Base-by-base conservation (phyloP, 2,329 filamentous ascomycete species). In the Microdochium nivale region DNA sequence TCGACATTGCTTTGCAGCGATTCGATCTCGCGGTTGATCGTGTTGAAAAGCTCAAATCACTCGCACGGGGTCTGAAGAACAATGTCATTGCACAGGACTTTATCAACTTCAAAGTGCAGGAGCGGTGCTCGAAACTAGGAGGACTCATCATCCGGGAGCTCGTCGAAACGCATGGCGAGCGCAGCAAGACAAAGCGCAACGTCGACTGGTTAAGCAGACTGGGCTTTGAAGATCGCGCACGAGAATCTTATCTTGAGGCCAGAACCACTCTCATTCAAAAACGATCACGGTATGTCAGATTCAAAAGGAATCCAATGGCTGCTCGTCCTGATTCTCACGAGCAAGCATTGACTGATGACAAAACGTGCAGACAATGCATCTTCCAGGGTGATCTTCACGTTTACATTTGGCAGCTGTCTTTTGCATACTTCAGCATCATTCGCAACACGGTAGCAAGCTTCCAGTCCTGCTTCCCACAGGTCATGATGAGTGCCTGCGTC, bases 381-480 rank as follows among this genome's bases (percentile, higher is more conserved):
- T 99, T 99, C 69, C 90, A 96, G 65, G 94, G 94, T 49, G 88
- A 96, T 61, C 79, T 99, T 9, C 88, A 89, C 54, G 79, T 90
- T 13, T 97, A 97, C 69, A 94, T 97, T 59, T 96, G 91, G 78
- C 89, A 96, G 65, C 77, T 97, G 47, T 94, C 92, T 2, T 96
- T 90, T 68, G 90, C 96, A 52, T 96, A 96, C 69, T 99, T 99
- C 70, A 90, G 85, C 51, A 80, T 96, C 57, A 92, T 99, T 65
- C 85, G 89, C 60, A 96, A 97, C 69, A 97, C 94, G 0, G 87
- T 97, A 54, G 80, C 81, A 62, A 91, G 88, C 62, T 96, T 94
- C 69, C 90, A 95, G 64, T 74, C 76, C 50, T 95, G 90, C 66
- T 97, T 97, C 65, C 86, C 90, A 11, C 79, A 88, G 25, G 77